Conservation (phyloP, 345 rosid species). For the Cardiospermum halicacabum region DNA sequence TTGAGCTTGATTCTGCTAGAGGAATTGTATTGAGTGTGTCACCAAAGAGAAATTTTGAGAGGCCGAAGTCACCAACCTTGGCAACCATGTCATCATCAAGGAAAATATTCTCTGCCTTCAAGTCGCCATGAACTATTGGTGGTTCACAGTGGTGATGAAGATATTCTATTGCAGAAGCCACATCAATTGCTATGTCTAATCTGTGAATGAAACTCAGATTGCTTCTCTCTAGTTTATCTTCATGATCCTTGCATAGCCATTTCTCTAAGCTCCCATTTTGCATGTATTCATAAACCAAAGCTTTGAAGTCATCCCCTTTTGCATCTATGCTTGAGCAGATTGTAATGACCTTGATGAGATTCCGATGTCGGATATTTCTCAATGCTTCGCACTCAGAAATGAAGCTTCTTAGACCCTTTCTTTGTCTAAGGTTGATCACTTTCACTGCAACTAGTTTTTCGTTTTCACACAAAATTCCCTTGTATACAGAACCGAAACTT, state of each 20-base stretch:
- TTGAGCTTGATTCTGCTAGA: conserved; percentile 15
- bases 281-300: conserved; percentile 23
- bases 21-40: not conserved
- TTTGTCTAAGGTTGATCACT: conserved; percentile 33
- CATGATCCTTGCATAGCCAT: conserved; percentile 10
- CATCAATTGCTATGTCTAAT: conserved; percentile 13
- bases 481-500: conserved; percentile 22
- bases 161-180: conserved; percentile 22
- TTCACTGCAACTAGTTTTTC: conserved; percentile 25
- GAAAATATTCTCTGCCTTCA: conserved; percentile 20
- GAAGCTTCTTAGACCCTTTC: conserved; percentile 40
- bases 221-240: not conserved
- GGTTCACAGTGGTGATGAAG: conserved; percentile 18
- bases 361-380: conserved; percentile 30
- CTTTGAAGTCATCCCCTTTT: conserved; percentile 16
- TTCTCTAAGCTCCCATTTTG: conserved; percentile 19
- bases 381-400: conserved; percentile 42
- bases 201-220: conserved; percentile 11
- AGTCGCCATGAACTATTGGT: conserved; percentile 19
- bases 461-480: conserved; percentile 18
- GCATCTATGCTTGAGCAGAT: conserved; percentile 19
- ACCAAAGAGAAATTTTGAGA: conserved; percentile 9
- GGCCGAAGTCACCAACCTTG: conserved; percentile 21
- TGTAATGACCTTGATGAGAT: conserved; percentile 37
- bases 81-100: conserved; percentile 19